A percentile compares a stretch with the other conserved stretches of the same genome.
Conservation (phyloP, 176 grass and related monocot species). For the Chrysopogon serrulatus region DNA sequence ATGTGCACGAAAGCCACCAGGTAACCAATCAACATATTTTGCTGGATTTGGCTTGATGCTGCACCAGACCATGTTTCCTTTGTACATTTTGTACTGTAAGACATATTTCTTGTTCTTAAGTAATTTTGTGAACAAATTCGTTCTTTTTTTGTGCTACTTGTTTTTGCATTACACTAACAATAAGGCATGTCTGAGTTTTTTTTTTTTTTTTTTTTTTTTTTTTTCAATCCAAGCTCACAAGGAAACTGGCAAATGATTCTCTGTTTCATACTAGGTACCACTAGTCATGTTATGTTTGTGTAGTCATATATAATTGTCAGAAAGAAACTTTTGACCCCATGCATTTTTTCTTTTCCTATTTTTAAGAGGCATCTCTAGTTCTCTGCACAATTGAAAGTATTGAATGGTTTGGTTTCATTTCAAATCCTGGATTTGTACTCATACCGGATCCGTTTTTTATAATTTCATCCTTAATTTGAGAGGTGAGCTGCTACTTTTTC, state of each 20-base stretch:
- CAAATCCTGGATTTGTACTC: neutral
- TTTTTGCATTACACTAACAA: neutral
- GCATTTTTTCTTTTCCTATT: neutral
- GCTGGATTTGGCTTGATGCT: neutral
- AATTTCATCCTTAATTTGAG: neutral
- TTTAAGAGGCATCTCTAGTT: neutral
- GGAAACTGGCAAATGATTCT: neutral
- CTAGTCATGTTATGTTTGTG: neutral
- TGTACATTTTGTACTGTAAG: neutral
- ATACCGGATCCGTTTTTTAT: neutral
- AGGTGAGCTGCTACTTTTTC: neutral
- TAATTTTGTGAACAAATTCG: neutral
- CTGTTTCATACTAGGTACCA: neutral
- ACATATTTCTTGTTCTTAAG: neutral
- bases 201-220: too few relatives aligned
- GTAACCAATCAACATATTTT: constrained; percentile 30
- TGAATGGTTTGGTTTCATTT: neutral
- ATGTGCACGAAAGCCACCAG: constrained; percentile 94
- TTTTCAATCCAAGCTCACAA: neutral
- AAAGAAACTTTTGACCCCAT: neutral
- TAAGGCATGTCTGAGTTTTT: neutral
- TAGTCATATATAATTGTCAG: neutral
- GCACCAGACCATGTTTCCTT: neutral
- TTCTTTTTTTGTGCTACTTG: neutral
- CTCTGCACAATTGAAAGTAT: neutral